These are phyloP conservation scores for Shiraia bambusicola DNA, from an alignment of 2,329 filamentous ascomycete genomes.

Conservation along the genomic window DNA sequence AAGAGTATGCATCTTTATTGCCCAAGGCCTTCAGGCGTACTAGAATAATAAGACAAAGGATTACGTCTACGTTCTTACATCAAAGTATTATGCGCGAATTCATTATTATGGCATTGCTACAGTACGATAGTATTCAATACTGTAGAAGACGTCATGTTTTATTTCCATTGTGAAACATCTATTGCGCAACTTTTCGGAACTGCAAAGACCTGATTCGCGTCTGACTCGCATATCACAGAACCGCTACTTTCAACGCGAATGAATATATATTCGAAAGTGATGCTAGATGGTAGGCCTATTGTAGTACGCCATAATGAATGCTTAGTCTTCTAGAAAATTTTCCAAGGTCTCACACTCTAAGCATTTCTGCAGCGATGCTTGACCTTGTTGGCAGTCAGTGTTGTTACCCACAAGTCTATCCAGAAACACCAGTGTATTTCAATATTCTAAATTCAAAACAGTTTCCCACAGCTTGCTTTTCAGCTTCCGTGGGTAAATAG, in stretches of 20 bases:
- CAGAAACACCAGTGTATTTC: conserved; percentile 35
- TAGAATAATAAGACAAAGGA: too few species aligned
- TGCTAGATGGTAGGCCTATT: conserved; percentile 46
- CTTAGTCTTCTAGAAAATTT: too few species aligned
- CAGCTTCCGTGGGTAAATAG: conserved; percentile 36
- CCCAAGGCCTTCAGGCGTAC: too few species aligned
- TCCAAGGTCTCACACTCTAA: too few species aligned
- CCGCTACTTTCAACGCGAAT: conserved; percentile 49
- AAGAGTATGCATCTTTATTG: too few species aligned
- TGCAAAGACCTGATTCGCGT: conserved; percentile 45
- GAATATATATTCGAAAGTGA: conserved; percentile 51
- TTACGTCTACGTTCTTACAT: too few species aligned
- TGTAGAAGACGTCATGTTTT: background rate
- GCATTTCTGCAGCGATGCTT: conserved; percentile 38
- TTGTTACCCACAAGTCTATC: conserved; percentile 35
- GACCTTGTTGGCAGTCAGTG: conserved; percentile 31
- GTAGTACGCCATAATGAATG: conserved; percentile 51
- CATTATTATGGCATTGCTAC: too few species aligned
- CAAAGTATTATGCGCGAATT: too few species aligned
- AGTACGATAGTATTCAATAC: too few species aligned
- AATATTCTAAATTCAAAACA: conserved; percentile 33
- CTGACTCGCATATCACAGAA: conserved; percentile 50
- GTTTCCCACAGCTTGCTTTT: conserved; percentile 38
- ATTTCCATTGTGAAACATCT: conserved; percentile 30
- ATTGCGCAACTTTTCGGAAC: conserved; percentile 26